Evolutionary conservation across 208 protist species (phyloP).

Genomic region (Leishmania tropica): DNA sequence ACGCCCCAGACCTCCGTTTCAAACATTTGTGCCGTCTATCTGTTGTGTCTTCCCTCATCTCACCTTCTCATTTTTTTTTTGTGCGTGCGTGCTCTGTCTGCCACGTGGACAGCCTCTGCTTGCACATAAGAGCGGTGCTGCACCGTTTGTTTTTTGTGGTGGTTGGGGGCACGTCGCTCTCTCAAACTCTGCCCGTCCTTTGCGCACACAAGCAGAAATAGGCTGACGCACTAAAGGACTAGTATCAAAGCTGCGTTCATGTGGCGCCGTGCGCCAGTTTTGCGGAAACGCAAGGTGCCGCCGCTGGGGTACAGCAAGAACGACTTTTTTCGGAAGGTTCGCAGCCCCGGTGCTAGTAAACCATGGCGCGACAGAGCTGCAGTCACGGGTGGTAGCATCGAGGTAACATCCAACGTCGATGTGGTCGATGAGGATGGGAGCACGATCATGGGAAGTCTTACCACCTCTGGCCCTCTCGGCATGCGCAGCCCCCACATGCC

Average conservation of each 20-base stretch:
- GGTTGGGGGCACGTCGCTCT: not conserved
- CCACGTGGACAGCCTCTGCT: not conserved
- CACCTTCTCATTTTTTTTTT: slow-evolving; percentile 10
- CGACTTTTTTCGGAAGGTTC: slow-evolving; percentile 76
- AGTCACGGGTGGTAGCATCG: slow-evolving; percentile 56
- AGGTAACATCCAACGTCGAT: slow-evolving; percentile 57
- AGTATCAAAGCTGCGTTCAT: slow-evolving; percentile 18
- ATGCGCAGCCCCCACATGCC: slow-evolving; percentile 48
- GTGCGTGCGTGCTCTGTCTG: not conserved
- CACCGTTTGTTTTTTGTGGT: not conserved
- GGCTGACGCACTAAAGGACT: not conserved
- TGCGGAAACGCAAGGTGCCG: slow-evolving; percentile 44
- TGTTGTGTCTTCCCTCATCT: not conserved
- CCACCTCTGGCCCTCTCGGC: slow-evolving; percentile 50
- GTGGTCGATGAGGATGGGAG: slow-evolving; percentile 39
- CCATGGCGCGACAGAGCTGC: slow-evolving; percentile 73
- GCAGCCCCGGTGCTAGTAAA: slow-evolving; percentile 75
- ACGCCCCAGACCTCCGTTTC: not conserved
- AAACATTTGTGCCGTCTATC: not conserved
- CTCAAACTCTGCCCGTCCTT: not conserved
- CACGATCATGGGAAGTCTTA: slow-evolving; percentile 49
- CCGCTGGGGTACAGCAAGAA: slow-evolving; percentile 74
- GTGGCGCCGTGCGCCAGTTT: slow-evolving; percentile 23
- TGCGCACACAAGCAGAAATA: not conserved
- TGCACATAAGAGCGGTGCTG: not conserved